phyloP scores from a whole-genome alignment of 345 rosid genomes.

The Gossypium bickii region DNA sequence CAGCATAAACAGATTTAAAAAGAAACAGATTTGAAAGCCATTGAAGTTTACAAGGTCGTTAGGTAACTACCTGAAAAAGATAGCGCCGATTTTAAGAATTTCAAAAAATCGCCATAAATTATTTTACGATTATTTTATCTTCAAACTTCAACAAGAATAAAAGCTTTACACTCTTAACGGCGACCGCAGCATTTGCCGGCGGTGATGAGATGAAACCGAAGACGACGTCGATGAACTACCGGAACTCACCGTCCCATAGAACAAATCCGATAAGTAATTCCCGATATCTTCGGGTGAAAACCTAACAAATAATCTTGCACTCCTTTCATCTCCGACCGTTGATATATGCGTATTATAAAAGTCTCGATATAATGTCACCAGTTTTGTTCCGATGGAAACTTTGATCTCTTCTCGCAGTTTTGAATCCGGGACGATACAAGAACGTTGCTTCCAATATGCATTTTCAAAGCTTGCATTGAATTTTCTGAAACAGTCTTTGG shows the following conservation, averaged over 20 bases:
- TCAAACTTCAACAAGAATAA: not conserved
- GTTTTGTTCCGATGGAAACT: slow-evolving; percentile 33
- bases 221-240: slow-evolving; percentile 10
- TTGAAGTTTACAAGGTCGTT: not conserved
- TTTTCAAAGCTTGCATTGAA: slow-evolving; percentile 52
- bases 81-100: not conserved
- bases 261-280: slow-evolving; percentile 52
- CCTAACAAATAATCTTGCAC: slow-evolving; percentile 25
- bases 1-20: not conserved
- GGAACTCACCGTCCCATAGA: slow-evolving; percentile 15
- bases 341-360: slow-evolving; percentile 44
- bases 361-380: slow-evolving; percentile 40
- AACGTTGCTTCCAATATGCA: slow-evolving; percentile 46
- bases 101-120: not conserved
- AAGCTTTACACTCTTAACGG: slow-evolving; percentile 7
- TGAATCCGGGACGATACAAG: slow-evolving; percentile 41
- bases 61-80: not conserved
- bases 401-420: slow-evolving; percentile 54
- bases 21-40: not conserved
- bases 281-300: slow-evolving; percentile 63
- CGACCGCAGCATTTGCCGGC: slow-evolving; percentile 6
- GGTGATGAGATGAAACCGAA: slow-evolving; percentile 20
- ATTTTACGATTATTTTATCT: not conserved
- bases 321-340: slow-evolving; percentile 26
- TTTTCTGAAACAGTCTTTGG: slow-evolving; percentile 33